phyloP scores from a whole-genome alignment of 257 asterid species.

The Capsicum baccatum region DNA sequence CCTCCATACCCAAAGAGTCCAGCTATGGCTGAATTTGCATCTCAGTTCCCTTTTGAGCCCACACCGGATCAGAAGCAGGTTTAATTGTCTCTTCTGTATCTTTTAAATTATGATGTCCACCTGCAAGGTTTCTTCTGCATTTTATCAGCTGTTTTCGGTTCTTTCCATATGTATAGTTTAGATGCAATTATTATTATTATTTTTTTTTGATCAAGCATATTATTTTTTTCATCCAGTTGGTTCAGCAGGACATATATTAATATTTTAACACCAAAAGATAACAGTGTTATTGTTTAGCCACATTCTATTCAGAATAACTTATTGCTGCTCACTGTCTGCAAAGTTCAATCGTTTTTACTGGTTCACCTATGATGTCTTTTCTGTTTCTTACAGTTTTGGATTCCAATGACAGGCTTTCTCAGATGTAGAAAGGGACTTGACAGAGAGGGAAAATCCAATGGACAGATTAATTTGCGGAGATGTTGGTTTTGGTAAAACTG shows the following conservation, averaged over 20 bases:
- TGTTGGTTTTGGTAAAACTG: conserved; percentile 99
- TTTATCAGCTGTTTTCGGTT: neutral
- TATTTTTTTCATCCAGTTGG: conserved; percentile 22
- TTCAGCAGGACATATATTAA: conserved; percentile 19
- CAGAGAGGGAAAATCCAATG: conserved; percentile 92
- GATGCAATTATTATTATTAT: neutral
- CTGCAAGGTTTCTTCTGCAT: neutral
- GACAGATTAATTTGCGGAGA: conserved; percentile 98
- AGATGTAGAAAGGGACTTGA: conserved; percentile 92
- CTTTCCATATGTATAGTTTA: conserved; percentile 26
- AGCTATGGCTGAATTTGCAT: conserved; percentile 68
- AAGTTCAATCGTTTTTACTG: neutral
- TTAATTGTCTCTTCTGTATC: conserved; percentile 2
- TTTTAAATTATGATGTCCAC: conserved; percentile 16
- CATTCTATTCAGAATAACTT: conserved; percentile 2
- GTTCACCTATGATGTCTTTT: conserved; percentile 10
- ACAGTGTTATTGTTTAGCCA: conserved; percentile 6
- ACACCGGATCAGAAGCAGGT: conserved; percentile 95
- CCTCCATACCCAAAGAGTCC: conserved; percentile 76
- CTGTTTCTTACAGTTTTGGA: conserved; percentile 47
- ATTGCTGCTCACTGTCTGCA: conserved; percentile 23
- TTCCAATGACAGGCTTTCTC: conserved; percentile 76
- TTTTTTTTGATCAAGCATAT: neutral
- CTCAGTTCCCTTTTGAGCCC: conserved; percentile 83
- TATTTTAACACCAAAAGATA: neutral